Evolutionary conservation across 768 basidiomycete species (phyloP), one percentile per base, ranked within the genome.

Genomic region (Trametes cingulata): DNA sequence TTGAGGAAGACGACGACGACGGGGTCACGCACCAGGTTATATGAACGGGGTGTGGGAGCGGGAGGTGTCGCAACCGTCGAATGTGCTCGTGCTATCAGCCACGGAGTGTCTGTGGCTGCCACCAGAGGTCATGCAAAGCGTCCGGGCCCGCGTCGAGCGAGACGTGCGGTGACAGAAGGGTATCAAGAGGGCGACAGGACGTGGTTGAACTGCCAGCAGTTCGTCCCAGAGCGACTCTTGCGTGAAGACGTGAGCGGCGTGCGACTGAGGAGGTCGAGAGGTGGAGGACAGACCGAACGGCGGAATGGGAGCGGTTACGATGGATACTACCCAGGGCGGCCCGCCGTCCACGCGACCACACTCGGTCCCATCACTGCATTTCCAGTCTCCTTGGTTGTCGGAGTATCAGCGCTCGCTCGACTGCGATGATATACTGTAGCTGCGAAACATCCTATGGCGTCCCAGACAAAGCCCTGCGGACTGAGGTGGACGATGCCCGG

Each of bases 121-220:
- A n/a, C n/a, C 14, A 7, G 27, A 42, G 40, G 39, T 25, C 46
- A 20, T 40, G 52, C 35, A n/a, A 39, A 51, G 25, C 50, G 58
- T 27, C 49, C 13, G 42, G 47, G 17, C 40, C 22, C 27, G 52
- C 39, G 52, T 48, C 12, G 47, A 43, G 22, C 24, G 27, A 24
- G 46, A 52, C 46, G 58, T 60, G 29, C 29, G 10, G 36, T 53
- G 58, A 60, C 51, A 55, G 53, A 37, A 40, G 53, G 19, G 20
- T 50, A 50, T 42, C 45, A 53, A 50, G 47, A 55, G 48, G 46
- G 45, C 55, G 61, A 58, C 56, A 58, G 61, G 61, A 58, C 61
- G 56, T 42, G 46, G 43, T 39, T 63, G 57, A 63, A 63, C 61
- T 63, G 61, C 61, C 61, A 63, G 61, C 61, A 63, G 61, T 63